A percentile compares a stretch with the other conserved stretches of the same genome.
These are phyloP conservation scores for Colletotrichum sp. DNA, from an alignment of 2,329 filamentous ascomycete species.

Conservation along the genomic window DNA sequence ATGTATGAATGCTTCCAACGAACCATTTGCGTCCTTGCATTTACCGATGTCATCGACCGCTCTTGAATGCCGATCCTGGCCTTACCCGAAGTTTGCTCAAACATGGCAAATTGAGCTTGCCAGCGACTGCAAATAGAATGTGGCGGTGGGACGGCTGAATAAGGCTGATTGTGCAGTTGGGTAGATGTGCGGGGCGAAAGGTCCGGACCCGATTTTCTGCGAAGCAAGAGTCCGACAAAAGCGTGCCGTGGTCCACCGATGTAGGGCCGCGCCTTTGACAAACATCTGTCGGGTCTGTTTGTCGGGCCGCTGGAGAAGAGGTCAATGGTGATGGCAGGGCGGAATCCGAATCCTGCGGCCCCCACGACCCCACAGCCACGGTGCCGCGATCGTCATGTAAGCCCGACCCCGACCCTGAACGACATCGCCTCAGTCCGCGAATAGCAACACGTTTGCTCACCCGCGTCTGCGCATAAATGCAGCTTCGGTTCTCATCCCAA, in stretches of 20 bases:
- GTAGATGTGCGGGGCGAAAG: background rate
- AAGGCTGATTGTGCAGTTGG: background rate
- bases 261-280: background rate
- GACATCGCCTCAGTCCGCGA: background rate
- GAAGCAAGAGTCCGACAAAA: background rate
- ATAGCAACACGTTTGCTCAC: background rate
- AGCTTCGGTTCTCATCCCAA: background rate
- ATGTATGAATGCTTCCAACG: background rate
- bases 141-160: background rate
- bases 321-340: background rate
- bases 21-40: background rate
- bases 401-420: background rate
- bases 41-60: background rate
- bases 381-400: background rate
- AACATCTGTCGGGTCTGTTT: background rate
- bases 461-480: background rate
- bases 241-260: background rate
- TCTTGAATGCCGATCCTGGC: background rate
- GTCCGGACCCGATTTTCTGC: background rate
- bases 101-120: background rate
- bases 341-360: background rate
- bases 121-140: background rate
- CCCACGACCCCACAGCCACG: background rate
- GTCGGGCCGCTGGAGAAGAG: background rate
- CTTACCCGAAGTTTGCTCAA: background rate